These are phyloP conservation scores for Saccharomyces kudriavzevii DNA, from an alignment of 805 yeast genomes.

Conservation along the genomic window DNA sequence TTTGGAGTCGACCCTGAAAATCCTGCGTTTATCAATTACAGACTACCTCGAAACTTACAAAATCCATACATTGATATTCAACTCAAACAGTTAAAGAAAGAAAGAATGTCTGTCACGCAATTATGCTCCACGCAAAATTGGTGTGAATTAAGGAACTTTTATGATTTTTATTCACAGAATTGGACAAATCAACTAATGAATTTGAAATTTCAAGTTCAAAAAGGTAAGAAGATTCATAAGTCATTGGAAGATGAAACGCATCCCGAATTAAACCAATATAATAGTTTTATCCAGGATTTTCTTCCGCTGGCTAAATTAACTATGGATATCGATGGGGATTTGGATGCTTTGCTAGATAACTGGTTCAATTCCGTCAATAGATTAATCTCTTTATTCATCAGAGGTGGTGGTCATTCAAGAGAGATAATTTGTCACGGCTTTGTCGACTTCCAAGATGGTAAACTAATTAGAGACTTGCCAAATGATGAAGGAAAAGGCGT, in stretches of 20 bases:
- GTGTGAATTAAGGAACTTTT: slow-evolving; percentile 60
- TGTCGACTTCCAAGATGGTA: slow-evolving; percentile 27
- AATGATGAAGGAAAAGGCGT: slow-evolving; percentile 26
- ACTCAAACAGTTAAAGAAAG: not conserved
- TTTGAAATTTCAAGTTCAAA: slow-evolving; percentile 35
- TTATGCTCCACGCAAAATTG: slow-evolving; percentile 46
- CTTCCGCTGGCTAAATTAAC: slow-evolving; percentile 1
- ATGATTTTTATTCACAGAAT: slow-evolving; percentile 41
- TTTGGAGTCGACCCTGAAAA: slow-evolving; percentile 14
- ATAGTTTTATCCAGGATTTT: slow-evolving; percentile 12
- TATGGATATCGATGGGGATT: slow-evolving; percentile 15
- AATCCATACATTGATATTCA: slow-evolving; percentile 14
- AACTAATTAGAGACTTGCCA: slow-evolving; percentile 7
- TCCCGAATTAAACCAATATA: slow-evolving; percentile 20
- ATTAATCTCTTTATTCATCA: slow-evolving; percentile 34
- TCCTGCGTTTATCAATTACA: slow-evolving; percentile 10
- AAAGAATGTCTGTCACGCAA: slow-evolving; percentile 42
- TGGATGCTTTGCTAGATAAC: slow-evolving; percentile 23
- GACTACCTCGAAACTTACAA: slow-evolving; percentile 10
- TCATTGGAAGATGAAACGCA: slow-evolving; percentile 42
- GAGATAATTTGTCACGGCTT: slow-evolving; percentile 54
- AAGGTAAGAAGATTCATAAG: slow-evolving; percentile 44
- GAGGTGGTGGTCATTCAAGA: slow-evolving; percentile 43
- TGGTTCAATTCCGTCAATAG: slow-evolving; percentile 40
- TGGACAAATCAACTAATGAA: slow-evolving; percentile 4